phyloP scores from a whole-genome alignment of 768 basidiomycete species.

The Mrakia blollopis region DNA sequence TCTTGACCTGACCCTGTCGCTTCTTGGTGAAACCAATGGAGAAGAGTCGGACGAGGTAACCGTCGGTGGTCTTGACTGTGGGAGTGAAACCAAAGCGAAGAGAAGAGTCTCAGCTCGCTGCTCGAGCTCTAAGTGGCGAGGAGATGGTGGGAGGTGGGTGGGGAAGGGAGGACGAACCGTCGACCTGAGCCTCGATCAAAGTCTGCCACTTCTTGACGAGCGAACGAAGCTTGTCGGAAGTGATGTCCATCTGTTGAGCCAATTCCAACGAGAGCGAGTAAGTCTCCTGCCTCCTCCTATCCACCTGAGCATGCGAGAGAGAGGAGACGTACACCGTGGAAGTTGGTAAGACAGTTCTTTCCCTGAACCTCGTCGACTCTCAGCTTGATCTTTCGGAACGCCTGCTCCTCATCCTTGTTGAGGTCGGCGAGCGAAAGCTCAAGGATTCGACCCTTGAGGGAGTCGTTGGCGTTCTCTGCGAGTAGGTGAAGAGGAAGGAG shows the following conservation, averaged over 20 bases:
- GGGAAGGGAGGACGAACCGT: conserved; percentile 48
- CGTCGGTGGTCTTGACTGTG: conserved; percentile 86
- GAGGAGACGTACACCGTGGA: conserved; percentile 62
- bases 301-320: background rate
- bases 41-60: conserved; percentile 98
- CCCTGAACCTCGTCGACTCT: conserved; percentile 83
- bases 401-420: conserved; percentile 98
- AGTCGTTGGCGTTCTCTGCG: conserved; percentile 96
- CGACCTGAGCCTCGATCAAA: conserved; percentile 96
- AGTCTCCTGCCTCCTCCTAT: background rate
- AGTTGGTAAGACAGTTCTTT: conserved; percentile 98
- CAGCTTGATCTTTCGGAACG: conserved; percentile 99
- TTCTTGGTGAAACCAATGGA: conserved; percentile 99
- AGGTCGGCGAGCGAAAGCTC: conserved; percentile 96
- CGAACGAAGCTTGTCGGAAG: conserved; percentile 98
- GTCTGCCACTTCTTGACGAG: conserved; percentile 99
- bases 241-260: conserved; percentile 76
- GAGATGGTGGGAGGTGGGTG: background rate
- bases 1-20: conserved; percentile 90
- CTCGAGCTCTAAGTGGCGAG: background rate
- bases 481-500: background rate
- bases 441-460: conserved; percentile 90
- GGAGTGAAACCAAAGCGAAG: background rate
- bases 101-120: background rate
- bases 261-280: background rate